Evolutionary conservation across 768 basidiomycete genomes (phyloP).

Genomic region (Tricholoma terreum): DNA sequence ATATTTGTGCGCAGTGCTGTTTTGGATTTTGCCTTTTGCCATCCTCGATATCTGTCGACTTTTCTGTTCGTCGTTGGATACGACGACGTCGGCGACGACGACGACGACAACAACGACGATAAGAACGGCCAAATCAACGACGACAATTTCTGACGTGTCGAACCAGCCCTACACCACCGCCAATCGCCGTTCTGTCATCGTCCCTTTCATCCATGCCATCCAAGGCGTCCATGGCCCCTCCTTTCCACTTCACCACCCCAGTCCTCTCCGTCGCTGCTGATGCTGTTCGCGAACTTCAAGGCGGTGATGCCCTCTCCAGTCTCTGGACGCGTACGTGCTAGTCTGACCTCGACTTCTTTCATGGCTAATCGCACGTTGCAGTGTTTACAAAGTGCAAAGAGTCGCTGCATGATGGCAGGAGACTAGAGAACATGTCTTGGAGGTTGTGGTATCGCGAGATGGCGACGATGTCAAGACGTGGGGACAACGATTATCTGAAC

Average conservation of each 20-base stretch:
- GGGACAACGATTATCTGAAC: conserved; percentile 11
- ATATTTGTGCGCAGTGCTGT: no score
- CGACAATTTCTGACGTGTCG: no score
- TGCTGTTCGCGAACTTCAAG: conserved; percentile 65
- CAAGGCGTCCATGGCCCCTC: conserved; percentile 9
- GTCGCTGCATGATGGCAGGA: conserved; percentile 71
- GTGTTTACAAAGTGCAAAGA: conserved; percentile 86
- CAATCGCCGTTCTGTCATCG: no score
- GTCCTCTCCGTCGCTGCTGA: conserved; percentile 66
- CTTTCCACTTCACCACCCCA: conserved; percentile 51
- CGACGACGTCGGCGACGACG: no score
- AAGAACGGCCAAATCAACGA: no score
- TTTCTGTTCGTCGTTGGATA: no score
- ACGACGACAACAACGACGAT: no score
- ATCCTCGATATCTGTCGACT: no score
- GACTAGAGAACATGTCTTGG: conserved; percentile 89
- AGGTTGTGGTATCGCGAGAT: conserved; percentile 75
- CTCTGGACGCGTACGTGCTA: conserved; percentile 64
- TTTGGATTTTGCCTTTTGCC: no score
- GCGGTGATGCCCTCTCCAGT: conserved; percentile 59
- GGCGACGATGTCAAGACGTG: conserved; percentile 32
- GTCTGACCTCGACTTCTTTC: not conserved
- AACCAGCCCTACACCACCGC: no score
- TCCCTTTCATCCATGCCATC: no score
- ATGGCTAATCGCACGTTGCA: conserved; percentile 23